These are phyloP conservation scores for Globisporangium recalcitrans DNA, from an alignment of 352 stramenopile genomes.

Conservation along the genomic window DNA sequence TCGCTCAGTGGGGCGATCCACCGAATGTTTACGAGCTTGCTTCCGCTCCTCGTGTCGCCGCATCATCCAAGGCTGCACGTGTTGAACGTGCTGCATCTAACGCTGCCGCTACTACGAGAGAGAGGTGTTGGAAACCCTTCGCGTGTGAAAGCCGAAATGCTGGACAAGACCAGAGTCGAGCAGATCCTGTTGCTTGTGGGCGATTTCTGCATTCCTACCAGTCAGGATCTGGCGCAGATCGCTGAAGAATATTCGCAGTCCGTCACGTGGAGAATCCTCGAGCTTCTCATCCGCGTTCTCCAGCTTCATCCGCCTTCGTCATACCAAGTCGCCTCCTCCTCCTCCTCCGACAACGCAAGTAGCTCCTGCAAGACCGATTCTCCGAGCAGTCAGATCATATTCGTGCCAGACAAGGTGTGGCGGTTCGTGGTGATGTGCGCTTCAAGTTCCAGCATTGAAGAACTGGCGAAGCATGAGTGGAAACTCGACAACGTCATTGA, in stretches of 20 bases:
- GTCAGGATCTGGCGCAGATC: slow-evolving; percentile 1
- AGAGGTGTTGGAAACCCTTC: background rate
- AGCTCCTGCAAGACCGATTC: background rate
- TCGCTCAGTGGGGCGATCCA: slow-evolving; percentile 39
- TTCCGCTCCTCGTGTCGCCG: slow-evolving; percentile 44
- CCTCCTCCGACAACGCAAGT: background rate
- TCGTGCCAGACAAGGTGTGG: slow-evolving; percentile 33
- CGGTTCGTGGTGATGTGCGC: slow-evolving; percentile 34
- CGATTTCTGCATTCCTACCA: slow-evolving; percentile 24
- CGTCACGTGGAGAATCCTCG: slow-evolving; percentile 19
- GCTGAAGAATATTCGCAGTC: background rate
- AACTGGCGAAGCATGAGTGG: slow-evolving; percentile 30
- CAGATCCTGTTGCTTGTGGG: slow-evolving; percentile 33
- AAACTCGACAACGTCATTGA: slow-evolving; percentile 29
- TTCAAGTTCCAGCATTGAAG: slow-evolving; percentile 17
- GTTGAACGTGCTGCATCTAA: slow-evolving; percentile 43
- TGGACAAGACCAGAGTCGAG: slow-evolving; percentile 42
- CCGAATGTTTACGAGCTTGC: slow-evolving; percentile 36
- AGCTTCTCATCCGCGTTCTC: slow-evolving; percentile 36
- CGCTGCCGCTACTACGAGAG: slow-evolving; percentile 29
- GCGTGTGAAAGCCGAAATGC: slow-evolving; percentile 9
- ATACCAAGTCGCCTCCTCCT: slow-evolving; percentile 24
- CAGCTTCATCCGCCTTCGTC: slow-evolving; percentile 27
- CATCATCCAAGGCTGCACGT: slow-evolving; percentile 52
- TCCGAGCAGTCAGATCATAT: slow-evolving; percentile 15